Evolutionary conservation across 2,329 filamentous ascomycete species (phyloP).

Genomic region (Calonectria henricotiae): DNA sequence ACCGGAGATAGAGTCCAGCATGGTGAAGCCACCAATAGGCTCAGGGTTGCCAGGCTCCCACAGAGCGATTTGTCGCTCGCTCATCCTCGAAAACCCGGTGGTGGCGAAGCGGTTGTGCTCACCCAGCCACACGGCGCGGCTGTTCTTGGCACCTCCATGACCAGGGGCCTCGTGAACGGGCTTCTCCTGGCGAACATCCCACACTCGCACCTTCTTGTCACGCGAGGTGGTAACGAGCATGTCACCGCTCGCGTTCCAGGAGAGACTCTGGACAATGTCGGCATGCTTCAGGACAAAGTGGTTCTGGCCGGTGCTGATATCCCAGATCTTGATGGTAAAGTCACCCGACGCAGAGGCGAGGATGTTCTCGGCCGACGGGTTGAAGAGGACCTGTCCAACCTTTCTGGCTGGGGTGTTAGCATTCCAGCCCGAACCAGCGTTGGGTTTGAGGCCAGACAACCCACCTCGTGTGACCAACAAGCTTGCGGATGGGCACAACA

Average conservation of each 20-base stretch:
- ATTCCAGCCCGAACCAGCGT: slow-evolving; percentile 22
- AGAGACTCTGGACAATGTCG: slow-evolving; percentile 95
- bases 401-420: slow-evolving; percentile 75
- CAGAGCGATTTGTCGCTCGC: slow-evolving; percentile 93
- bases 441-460: slow-evolving; percentile 45
- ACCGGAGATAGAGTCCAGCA: slow-evolving; percentile 95
- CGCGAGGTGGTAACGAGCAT: slow-evolving; percentile 93
- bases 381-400: slow-evolving; percentile 98
- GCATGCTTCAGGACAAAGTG: slow-evolving; percentile 86
- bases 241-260: slow-evolving; percentile 93
- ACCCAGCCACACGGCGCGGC: slow-evolving; percentile 95
- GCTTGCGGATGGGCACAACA: slow-evolving; percentile 84
- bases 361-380: slow-evolving; percentile 95
- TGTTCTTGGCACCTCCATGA: slow-evolving; percentile 96
- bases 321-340: slow-evolving; percentile 96
- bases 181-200: slow-evolving; percentile 96
- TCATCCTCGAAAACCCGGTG: slow-evolving; percentile 98
- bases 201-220: slow-evolving; percentile 98
- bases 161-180: slow-evolving; percentile 88
- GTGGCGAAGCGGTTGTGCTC: slow-evolving; percentile 97
- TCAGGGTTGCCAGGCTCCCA: slow-evolving; percentile 93
- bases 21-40: slow-evolving; percentile 91
- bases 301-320: slow-evolving; percentile 84
- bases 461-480: slow-evolving; percentile 90
- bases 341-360: slow-evolving; percentile 96